Evolutionary conservation across 352 stramenopile species (phyloP), one percentile per base, ranked within the genome.

Genomic region (Phytophthora idaei): DNA sequence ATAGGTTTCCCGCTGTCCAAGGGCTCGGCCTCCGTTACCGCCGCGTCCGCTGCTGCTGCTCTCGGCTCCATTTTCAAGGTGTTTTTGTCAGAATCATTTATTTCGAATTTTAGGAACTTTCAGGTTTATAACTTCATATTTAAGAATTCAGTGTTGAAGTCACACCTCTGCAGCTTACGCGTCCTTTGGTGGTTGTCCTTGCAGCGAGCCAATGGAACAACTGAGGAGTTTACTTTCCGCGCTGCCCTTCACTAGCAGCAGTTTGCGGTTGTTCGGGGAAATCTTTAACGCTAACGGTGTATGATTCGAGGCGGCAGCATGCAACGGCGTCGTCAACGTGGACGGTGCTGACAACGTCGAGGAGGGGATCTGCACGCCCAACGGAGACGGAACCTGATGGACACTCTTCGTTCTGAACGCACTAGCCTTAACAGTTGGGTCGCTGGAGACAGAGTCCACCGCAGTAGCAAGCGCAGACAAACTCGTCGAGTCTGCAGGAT

Each of bases 251-350:
- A 50, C 15, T 1, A 74, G n/a, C n/a, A 67, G 31, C 12, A 87
- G 39, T 52, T 89, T 89, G 45, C 71, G 74, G 46, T 87, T 76
- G 56, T 51, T 79, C 12, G 80, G 83, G 21, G 78, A 91, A 66
- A 88, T 87, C 25, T 64, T 59, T 10, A 47, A 57, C 52, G 32
- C 31, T 28, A 50, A 63, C 15, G 49, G 56, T 32, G 42, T 31
- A 25, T 64, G 42, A 14, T 12, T 73, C 25, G 64, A 53, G 39
- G 55, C 46, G 0, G 46, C 56, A 39, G 66, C 59, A 21, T 82
- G 60, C 50, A 76, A 66, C 21, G 74, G 74, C 31, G 78, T 90
- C 27, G 70, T 67, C 47, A 77, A 62, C 17, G 52, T 53, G 41
- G 37, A 36, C 36, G 28, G 37, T 10, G 29, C 32, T 41, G 50